Conservation (phyloP, 2,329 filamentous ascomycete species). For the Cephalotrichum gorgonifer region DNA sequence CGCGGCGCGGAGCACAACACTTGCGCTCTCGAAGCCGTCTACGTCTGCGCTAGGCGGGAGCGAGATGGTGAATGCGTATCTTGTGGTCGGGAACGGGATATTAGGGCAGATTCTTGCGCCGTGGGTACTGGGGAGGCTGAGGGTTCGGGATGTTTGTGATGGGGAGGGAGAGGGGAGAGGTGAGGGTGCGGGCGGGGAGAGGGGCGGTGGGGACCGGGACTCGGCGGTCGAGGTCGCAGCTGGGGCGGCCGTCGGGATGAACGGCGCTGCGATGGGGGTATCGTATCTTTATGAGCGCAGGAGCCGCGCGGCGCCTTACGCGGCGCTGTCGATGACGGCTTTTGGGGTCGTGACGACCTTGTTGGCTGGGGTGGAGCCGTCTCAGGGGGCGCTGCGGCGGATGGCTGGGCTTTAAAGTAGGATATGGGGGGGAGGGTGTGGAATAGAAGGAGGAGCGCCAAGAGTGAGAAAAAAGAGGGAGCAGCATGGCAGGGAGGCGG, state of each 20-base stretch:
- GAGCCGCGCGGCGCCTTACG: conserved; percentile 43
- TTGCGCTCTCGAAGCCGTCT: conserved; percentile 37
- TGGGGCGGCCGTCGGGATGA: conserved; percentile 45
- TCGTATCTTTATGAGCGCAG: conserved; percentile 44
- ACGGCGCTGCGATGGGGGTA: conserved; percentile 50
- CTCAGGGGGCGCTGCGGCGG: conserved; percentile 24
- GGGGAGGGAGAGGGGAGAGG: background rate
- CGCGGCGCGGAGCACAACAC: conserved; percentile 37
- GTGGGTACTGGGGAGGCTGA: conserved; percentile 18
- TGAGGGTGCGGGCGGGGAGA: no score
- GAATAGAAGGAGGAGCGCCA: no score
- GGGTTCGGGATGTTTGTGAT: conserved; percentile 10
- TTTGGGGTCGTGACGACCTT: conserved; percentile 47
- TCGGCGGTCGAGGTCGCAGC: conserved; percentile 32
- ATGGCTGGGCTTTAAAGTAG: conserved; percentile 12
- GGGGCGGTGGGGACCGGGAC: conserved; percentile 8
- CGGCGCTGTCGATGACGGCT: conserved; percentile 45
- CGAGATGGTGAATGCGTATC: conserved; percentile 33
- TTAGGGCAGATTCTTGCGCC: conserved; percentile 29
- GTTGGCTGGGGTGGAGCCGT: conserved; percentile 37
- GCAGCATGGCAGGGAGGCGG: no score
- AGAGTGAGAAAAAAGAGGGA: no score
- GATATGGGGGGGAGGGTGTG: background rate
- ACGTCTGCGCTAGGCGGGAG: conserved; percentile 34
- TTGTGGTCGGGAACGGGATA: conserved; percentile 42